Evolutionary conservation across 2,329 filamentous ascomycete genomes (phyloP).

Genomic region (Escovopsis sp.): DNA sequence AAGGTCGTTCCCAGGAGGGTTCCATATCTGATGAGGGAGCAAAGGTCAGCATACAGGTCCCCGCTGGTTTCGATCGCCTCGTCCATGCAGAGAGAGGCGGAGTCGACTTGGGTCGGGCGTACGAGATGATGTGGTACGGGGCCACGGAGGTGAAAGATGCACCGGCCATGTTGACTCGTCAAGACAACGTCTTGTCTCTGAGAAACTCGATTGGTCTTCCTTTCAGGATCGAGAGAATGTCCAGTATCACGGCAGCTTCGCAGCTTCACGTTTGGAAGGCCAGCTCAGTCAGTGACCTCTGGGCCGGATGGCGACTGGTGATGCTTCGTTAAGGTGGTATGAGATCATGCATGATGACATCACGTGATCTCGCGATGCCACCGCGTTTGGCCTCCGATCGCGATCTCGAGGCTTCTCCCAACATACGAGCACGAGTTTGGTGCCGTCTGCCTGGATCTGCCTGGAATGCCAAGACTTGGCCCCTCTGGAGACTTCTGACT

Average conservation of each 20-base stretch:
- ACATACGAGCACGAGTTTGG: too few relatives aligned
- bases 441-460: too few relatives aligned
- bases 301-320: conserved; percentile 1
- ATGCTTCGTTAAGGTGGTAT: neutral
- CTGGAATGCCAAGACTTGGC: too few relatives aligned
- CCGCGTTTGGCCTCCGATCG: conserved; percentile 9
- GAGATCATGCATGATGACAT: conserved; percentile 2
- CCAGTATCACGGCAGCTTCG: too few relatives aligned
- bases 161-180: conserved; percentile 22
- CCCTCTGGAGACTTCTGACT: too few relatives aligned
- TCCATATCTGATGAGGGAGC: conserved; percentile 51
- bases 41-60: neutral
- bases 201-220: too few relatives aligned
- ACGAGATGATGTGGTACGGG: conserved; percentile 67
- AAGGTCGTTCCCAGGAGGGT: conserved; percentile 74
- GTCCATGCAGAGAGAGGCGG: too few relatives aligned
- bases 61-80: too few relatives aligned
- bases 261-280: neutral
- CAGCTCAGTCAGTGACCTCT: neutral
- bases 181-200: neutral
- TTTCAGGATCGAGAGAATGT: neutral
- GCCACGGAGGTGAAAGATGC: conserved; percentile 46
- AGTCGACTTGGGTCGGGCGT: conserved; percentile 12
- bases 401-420: too few relatives aligned
- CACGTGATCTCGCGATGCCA: conserved; percentile 18